A percentile compares a stretch with the other conserved stretches of the same genome.
These are phyloP conservation scores for Leishmania turanica DNA, from an alignment of 208 protist species.

Conservation along the genomic window DNA sequence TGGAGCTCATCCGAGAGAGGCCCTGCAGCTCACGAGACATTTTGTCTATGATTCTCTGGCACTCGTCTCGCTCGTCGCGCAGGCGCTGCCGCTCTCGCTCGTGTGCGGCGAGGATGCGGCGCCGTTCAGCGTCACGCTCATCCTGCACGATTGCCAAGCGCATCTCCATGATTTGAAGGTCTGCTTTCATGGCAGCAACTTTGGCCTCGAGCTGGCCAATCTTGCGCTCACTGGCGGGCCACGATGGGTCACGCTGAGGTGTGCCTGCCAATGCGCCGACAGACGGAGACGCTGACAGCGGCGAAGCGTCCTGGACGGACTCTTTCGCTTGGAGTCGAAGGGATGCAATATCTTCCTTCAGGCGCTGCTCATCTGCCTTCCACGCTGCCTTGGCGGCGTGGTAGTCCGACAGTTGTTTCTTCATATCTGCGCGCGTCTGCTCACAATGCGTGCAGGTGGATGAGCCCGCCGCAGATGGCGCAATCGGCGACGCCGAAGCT, in stretches of 20 bases:
- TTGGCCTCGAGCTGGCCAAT: conserved; percentile 40
- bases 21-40: conserved; percentile 57
- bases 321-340: conserved; percentile 19
- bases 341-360: conserved; percentile 20
- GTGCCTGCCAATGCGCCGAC: background rate
- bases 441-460: conserved; percentile 10
- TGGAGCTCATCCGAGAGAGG: conserved; percentile 30
- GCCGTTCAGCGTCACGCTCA: conserved; percentile 52
- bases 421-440: conserved; percentile 19
- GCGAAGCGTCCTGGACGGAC: background rate
- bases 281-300: background rate
- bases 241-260: conserved; percentile 1
- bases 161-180: conserved; percentile 56
- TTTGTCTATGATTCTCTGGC: conserved; percentile 46
- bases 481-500: conserved; percentile 6
- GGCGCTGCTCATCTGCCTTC: conserved; percentile 30
- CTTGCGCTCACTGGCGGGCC: conserved; percentile 27
- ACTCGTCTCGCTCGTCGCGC: conserved; percentile 56
- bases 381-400: conserved; percentile 8
- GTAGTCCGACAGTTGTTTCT: conserved; percentile 18
- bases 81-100: conserved; percentile 47
- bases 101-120: conserved; percentile 45
- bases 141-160: conserved; percentile 40
- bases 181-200: conserved; percentile 39
- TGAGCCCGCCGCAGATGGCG: background rate